Conservation (phyloP, 768 basidiomycete genomes). For the Trametes punicea region DNA sequence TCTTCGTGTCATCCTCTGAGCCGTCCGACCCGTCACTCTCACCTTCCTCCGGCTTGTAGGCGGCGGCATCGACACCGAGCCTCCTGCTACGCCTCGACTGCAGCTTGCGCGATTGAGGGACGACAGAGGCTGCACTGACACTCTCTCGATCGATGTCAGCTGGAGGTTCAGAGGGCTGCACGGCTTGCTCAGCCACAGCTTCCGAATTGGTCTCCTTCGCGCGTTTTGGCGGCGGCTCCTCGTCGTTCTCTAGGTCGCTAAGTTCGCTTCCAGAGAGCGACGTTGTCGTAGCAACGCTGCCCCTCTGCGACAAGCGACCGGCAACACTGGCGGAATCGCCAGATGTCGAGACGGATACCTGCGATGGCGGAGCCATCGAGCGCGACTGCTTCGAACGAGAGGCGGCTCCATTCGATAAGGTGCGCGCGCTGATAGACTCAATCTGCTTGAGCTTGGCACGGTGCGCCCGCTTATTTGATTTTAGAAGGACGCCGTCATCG, state of each 20-base stretch:
- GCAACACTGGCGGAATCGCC: slow-evolving; percentile 6
- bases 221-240: slow-evolving; percentile 9
- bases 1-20: slow-evolving; percentile 16
- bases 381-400: not conserved
- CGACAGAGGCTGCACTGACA: not conserved
- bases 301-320: slow-evolving; percentile 3
- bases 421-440: slow-evolving; percentile 17
- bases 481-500: slow-evolving; percentile 35
- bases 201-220: not conserved
- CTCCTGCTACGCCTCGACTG: slow-evolving; percentile 24
- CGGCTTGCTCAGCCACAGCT: not conserved
- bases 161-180: not conserved
- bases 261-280: slow-evolving; percentile 20
- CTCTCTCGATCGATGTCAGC: not conserved
- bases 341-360: slow-evolving; percentile 16
- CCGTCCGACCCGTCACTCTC: slow-evolving; percentile 28
- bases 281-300: slow-evolving; percentile 6
- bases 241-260: slow-evolving; percentile 17
- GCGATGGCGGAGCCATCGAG: slow-evolving; percentile 5
- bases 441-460: slow-evolving; percentile 2
- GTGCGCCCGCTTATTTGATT: not conserved
- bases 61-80: slow-evolving; percentile 33
- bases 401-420: not conserved
- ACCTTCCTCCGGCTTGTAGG: slow-evolving; percentile 37
- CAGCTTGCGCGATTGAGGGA: not conserved